Base-by-base conservation (phyloP, 2,329 filamentous ascomycete species). In the Amphichorda felina region DNA sequence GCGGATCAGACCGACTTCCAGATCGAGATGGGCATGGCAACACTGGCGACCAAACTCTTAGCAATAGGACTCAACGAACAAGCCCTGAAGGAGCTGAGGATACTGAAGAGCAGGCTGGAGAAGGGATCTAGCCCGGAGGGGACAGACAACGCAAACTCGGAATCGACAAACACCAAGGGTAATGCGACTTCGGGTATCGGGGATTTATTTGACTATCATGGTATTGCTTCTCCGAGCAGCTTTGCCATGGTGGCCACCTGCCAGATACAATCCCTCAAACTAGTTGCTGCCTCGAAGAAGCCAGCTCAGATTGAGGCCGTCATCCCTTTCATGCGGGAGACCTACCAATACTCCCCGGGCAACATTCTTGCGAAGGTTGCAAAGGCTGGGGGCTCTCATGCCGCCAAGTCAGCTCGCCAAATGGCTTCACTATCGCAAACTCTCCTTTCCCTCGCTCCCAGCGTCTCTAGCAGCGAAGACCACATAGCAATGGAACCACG, bases 1-100 rank as follows among this genome's bases (percentile, higher is more conserved):
- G 57, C 75, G 8, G 57, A 68, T 8, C 59, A 78, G n/a, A 68
- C 74, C 2, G 67, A 72, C 30, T 59, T 82, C 27, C 81, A 88
- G 49, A 55, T 88, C 4, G 83, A 88, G 50, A 76, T 66, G 40
- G 83, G 82, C 36, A 82, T 84, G 66, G 72, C 80, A 13, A 75
- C 78, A 0, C 66, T 88, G 36, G 57, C 80, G 27, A 71, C 72
- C 27, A 84, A 78, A 49, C 61, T 88, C 1, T 59, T 86, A 11
- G 60, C 63, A 0, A 61, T 85, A 33, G 72, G 74, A 1, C 54
- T 87, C 35, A 71, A 81, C 31, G 72, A 76, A n/a, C 62, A 79
- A 38, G 82, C 83, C 0, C 55, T 75, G 29, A 82, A 76, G 47
- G 82, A 88, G 47, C 51, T 88, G 39, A 64, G 72, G 28, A 59